Evolutionary conservation across 352 stramenopile species (phyloP).

Genomic region (Globisporangium orthogonon): DNA sequence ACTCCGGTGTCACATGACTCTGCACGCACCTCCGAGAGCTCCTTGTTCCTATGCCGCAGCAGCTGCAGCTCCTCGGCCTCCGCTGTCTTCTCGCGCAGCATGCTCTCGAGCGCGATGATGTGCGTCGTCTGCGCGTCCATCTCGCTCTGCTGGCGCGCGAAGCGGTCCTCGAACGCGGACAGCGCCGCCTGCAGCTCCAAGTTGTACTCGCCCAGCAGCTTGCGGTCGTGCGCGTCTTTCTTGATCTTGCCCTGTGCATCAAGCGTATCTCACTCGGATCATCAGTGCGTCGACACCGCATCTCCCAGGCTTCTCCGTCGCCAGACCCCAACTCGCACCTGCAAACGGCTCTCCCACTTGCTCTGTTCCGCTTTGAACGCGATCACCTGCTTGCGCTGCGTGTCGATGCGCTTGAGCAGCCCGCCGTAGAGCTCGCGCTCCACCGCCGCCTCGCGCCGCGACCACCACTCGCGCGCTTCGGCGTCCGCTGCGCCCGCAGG

Average conservation of each 20-base stretch:
- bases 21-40: conserved; percentile 34
- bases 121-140: conserved; percentile 48
- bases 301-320: no score
- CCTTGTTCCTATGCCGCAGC: conserved; percentile 32
- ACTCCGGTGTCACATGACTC: neutral
- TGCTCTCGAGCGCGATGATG: conserved; percentile 62
- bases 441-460: conserved; percentile 34
- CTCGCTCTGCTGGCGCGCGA: conserved; percentile 37
- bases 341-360: conserved; percentile 80
- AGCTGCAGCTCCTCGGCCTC: conserved; percentile 28
- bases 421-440: conserved; percentile 41
- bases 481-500: conserved; percentile 19
- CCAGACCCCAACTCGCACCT: conserved; percentile 18
- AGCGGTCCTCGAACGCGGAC: conserved; percentile 39
- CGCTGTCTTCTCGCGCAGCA: conserved; percentile 34
- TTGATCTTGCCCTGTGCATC: conserved; percentile 5
- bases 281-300: no score
- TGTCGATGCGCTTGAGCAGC: conserved; percentile 66
- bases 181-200: conserved; percentile 65
- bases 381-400: conserved; percentile 60
- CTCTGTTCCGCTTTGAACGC: conserved; percentile 77
- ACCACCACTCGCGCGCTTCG: conserved; percentile 60
- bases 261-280: neutral
- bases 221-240: conserved; percentile 75
- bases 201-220: conserved; percentile 77